Conservation (phyloP, 805 yeast species). For the Metschnikowia lachancei region DNA sequence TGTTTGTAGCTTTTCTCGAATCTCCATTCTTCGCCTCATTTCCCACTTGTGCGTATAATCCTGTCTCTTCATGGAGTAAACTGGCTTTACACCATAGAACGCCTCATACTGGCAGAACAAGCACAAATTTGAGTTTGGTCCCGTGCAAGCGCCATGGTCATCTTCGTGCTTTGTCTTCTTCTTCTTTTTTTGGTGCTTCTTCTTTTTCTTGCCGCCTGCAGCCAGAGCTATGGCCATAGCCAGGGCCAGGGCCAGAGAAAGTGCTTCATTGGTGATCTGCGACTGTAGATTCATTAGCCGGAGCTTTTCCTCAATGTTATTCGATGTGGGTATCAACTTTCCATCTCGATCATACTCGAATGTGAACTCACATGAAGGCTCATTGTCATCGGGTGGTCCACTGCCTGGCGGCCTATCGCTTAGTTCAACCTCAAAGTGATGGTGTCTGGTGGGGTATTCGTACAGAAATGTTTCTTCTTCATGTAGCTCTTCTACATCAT, state of each 20-base stretch:
- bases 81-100: conserved; percentile 49
- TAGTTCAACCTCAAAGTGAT: conserved; percentile 43
- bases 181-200: conserved; percentile 13
- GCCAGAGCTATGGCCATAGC: conserved; percentile 7
- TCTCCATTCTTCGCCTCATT: conserved; percentile 31
- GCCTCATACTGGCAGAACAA: conserved; percentile 53
- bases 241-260: conserved; percentile 6
- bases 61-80: conserved; percentile 50
- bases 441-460: conserved; percentile 29
- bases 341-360: conserved; percentile 44
- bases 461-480: conserved; percentile 29
- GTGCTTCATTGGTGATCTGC: conserved; percentile 12
- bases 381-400: conserved; percentile 22
- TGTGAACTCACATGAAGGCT: conserved; percentile 45
- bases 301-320: conserved; percentile 38
- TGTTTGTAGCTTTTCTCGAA: conserved; percentile 35
- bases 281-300: conserved; percentile 32
- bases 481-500: conserved; percentile 37
- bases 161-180: conserved; percentile 13
- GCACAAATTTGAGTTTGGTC: conserved; percentile 28
- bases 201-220: conserved; percentile 16
- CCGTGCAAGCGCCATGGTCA: conserved; percentile 1
- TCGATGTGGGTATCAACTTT: conserved; percentile 37
- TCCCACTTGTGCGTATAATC: conserved; percentile 35
- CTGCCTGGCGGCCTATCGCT: conserved; percentile 33